These are phyloP conservation scores for Colletotrichum somersetense DNA, from an alignment of 2,329 filamentous ascomycete genomes.

Conservation along the genomic window DNA sequence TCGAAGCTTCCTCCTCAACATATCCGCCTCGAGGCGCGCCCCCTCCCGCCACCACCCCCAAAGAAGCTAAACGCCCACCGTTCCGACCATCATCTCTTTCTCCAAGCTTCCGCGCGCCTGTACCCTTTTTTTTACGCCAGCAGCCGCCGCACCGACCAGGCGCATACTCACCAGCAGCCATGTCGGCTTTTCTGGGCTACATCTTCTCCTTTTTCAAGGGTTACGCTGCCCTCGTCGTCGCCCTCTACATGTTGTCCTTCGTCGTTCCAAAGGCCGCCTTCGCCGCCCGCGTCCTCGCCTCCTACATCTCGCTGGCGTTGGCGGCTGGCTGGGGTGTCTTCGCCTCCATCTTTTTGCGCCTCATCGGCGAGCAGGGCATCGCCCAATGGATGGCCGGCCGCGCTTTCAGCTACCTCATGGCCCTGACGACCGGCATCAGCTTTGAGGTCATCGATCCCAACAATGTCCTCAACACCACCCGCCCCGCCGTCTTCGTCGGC, in stretches of 20 bases:
- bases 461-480: constrained; percentile 70
- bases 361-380: constrained; percentile 78
- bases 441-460: constrained; percentile 80
- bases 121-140: constrained; percentile 23
- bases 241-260: constrained; percentile 73
- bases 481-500: constrained; percentile 90
- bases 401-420: constrained; percentile 84
- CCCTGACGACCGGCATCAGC: constrained; percentile 78
- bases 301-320: constrained; percentile 72
- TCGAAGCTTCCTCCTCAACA: constrained; percentile 34
- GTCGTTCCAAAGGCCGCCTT: constrained; percentile 73
- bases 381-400: constrained; percentile 89
- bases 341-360: constrained; percentile 77
- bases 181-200: constrained; percentile 54
- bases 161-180: constrained; percentile 45
- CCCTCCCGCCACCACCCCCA: constrained; percentile 3
- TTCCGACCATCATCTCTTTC: constrained; percentile 22
- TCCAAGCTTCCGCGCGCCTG: constrained; percentile 33
- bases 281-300: constrained; percentile 75
- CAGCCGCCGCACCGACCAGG: constrained; percentile 35
- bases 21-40: constrained; percentile 30
- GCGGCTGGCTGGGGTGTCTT: constrained; percentile 80
- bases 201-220: constrained; percentile 62
- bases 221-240: constrained; percentile 64
- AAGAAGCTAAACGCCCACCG: constrained; percentile 40